phyloP scores from a whole-genome alignment of 345 rosid species.

The Eucalyptus curtisii region DNA sequence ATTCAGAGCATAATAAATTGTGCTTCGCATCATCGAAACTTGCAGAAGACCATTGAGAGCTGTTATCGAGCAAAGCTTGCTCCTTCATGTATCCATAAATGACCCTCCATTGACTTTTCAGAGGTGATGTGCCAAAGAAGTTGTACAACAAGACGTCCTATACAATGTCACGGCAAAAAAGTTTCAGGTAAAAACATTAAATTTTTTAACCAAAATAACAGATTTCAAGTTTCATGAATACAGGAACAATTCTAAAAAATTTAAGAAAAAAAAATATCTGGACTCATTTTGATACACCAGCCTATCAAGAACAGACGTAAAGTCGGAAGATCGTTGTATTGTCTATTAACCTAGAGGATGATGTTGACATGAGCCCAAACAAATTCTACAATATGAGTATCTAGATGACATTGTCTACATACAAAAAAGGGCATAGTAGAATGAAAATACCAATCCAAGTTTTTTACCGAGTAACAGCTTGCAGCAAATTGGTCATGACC shows the following conservation, averaged over 20 bases:
- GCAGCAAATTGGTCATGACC: neutral
- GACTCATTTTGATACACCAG: neutral
- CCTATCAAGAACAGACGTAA: neutral
- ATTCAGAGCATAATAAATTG: slow-evolving; percentile 31
- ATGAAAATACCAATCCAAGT: neutral
- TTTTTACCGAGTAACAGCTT: neutral
- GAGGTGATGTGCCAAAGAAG: slow-evolving; percentile 39
- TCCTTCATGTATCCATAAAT: slow-evolving; percentile 21
- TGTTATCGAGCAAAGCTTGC: neutral
- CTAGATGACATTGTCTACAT: neutral
- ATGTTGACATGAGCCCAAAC: neutral
- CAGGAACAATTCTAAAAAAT: neutral
- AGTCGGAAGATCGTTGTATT: neutral
- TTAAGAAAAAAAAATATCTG: neutral
- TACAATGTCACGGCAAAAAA: neutral
- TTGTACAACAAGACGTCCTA: slow-evolving; percentile 42
- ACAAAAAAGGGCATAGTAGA: neutral
- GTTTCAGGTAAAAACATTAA: neutral
- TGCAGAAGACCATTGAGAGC: neutral
- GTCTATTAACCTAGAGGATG: neutral
- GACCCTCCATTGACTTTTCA: slow-evolving; percentile 38
- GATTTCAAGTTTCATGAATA: neutral
- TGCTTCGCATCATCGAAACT: slow-evolving; percentile 18
- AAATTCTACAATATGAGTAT: neutral
- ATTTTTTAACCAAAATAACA: neutral